Percentiles rank a stretch among this genome's conserved stretches.
Conservation (phyloP, 345 rosid genomes). For the Diplotaxis tenuifolia region DNA sequence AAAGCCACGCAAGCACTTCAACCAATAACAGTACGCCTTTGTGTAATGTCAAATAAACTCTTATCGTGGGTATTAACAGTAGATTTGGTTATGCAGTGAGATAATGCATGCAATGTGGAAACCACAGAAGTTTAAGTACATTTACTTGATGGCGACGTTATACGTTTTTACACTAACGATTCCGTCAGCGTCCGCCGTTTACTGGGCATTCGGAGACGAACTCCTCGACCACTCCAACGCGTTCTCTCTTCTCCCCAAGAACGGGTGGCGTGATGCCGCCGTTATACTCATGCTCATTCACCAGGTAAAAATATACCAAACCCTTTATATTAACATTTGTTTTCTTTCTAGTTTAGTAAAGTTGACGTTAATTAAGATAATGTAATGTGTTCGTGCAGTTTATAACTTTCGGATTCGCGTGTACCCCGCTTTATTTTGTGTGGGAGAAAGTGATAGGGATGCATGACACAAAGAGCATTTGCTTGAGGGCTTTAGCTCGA, state of each 20-base stretch:
- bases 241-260: slow-evolving; percentile 83
- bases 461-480: slow-evolving; percentile 91
- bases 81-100: slow-evolving; percentile 49
- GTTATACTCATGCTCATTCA: slow-evolving; percentile 97
- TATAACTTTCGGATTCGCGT: slow-evolving; percentile 96
- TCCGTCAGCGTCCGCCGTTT: slow-evolving; percentile 91
- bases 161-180: slow-evolving; percentile 92
- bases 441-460: slow-evolving; percentile 99
- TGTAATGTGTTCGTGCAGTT: slow-evolving; percentile 51
- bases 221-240: slow-evolving; percentile 91
- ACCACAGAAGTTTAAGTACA: slow-evolving; percentile 93
- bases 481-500: slow-evolving; percentile 86
- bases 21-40: slow-evolving; percentile 8
- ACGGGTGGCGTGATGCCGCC: slow-evolving; percentile 76
- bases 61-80: background rate
- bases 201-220: slow-evolving; percentile 96
- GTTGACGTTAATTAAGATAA: background rate
- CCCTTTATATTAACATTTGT: background rate
- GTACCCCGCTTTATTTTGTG: slow-evolving; percentile 94
- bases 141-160: slow-evolving; percentile 85
- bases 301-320: slow-evolving; percentile 44
- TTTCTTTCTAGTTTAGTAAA: background rate
- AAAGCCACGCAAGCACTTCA: background rate
- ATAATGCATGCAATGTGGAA: slow-evolving; percentile 99
- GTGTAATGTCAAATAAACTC: background rate